Evolutionary conservation across 176 grass and related monocot species (phyloP), one percentile per base, ranked within the genome.

Genomic region (Eragrostis nindensis): DNA sequence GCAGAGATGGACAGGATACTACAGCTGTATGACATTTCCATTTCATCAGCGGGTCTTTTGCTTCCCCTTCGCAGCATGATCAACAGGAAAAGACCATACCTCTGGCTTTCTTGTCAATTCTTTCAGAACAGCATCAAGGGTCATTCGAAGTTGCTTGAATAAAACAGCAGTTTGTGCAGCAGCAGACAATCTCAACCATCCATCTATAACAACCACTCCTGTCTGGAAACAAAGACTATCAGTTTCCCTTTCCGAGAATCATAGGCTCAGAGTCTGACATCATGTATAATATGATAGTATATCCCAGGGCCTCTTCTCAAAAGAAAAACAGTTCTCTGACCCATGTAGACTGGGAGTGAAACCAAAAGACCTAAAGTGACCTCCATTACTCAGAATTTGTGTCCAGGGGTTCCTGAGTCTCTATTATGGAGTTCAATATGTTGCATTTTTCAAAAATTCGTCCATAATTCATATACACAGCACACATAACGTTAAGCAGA

Each of bases 131-230:
- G 86, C 81, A 89, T 95, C 87, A 62, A 98, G 88, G 55, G 92
- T 98, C 15, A 80, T 62, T 42, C 95, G 86, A 55, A 95, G 88
- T 76, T 98, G 86, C 74, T 98, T 98, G 81, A 95, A 98, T 62
- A 95, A 80, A 69, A 95, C 90, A 77, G 95, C 90, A n/a, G 84
- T 91, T 68, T 95, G 95, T 70, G 95, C 90, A 66, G 95, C 92
- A 76, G 95, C 95, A 91, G 78, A 84, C 44, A 98, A 70, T 82
- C 88, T 98, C 78, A 98, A 87, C 95, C 95, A 98, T 54, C 88
- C 92, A 22, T 95, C 95, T 89, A 93, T 89, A 71, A 93, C 67
- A 66, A 93, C 88, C 46, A 87, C 84, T 81, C 92, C 95, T 71
- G 75, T 83, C 95, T 98, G 80, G 12, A 68, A 81, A 83, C 45